phyloP scores from a whole-genome alignment of 148 eudicot genomes.

The Pharnaceum exiguum region DNA sequence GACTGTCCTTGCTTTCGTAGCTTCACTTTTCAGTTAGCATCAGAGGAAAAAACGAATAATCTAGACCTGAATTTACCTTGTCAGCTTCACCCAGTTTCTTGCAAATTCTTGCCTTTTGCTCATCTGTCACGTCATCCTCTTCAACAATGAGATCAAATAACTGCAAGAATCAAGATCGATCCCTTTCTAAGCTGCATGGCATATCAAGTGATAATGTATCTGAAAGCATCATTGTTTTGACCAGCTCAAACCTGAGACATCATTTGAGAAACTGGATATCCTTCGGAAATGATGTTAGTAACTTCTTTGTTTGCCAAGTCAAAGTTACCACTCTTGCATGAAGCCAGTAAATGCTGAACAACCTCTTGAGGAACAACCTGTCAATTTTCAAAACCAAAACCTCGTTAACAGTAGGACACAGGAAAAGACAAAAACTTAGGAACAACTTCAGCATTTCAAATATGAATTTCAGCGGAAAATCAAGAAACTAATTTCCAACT shows the following conservation, averaged over 20 bases:
- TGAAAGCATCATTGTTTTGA: neutral
- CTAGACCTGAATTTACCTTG: conserved; percentile 44
- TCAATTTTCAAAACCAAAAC: conserved; percentile 2
- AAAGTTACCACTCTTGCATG: conserved; percentile 84
- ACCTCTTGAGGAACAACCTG: conserved; percentile 81
- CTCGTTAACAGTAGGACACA: neutral
- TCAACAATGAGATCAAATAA: conserved; percentile 67
- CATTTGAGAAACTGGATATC: conserved; percentile 93
- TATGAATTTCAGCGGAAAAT: neutral
- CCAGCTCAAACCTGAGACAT: conserved; percentile 60
- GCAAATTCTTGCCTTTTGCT: conserved; percentile 80
- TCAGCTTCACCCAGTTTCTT: conserved; percentile 75
- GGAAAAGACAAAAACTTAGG: neutral
- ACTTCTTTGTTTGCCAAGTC: conserved; percentile 84
- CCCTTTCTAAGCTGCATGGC: neutral
- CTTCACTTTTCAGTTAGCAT: neutral
- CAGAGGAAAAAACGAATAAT: conserved; percentile 1
- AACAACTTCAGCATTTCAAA: conserved; percentile 2
- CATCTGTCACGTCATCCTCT: conserved; percentile 59
- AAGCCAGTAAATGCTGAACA: conserved; percentile 61
- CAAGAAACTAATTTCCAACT: neutral
- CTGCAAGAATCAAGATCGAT: conserved; percentile 38
- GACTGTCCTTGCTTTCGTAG: too few species aligned
- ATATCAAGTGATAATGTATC: neutral
- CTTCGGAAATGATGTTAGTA: conserved; percentile 72